phyloP scores from a whole-genome alignment of 768 basidiomycete genomes.

The Hypholoma fasciculare region DNA sequence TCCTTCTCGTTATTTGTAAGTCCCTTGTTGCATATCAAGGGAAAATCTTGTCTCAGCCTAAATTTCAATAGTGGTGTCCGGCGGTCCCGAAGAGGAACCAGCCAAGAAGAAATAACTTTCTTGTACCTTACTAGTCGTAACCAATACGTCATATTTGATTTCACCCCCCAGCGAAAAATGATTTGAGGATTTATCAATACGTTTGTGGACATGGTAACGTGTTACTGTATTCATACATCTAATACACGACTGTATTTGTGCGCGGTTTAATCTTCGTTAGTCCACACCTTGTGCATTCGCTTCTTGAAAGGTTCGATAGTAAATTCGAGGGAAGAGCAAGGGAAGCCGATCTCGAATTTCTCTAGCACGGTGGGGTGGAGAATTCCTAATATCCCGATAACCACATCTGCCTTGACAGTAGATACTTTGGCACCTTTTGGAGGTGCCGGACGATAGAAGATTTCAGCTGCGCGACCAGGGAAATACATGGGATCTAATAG shows the following conservation, averaged over 20 bases:
- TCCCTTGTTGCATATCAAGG: conserved; percentile 12
- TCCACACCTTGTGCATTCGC: conserved; percentile 57
- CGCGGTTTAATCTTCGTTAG: conserved; percentile 43
- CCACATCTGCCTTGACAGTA: conserved; percentile 55
- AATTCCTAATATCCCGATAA: conserved; percentile 90
- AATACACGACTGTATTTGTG: not conserved
- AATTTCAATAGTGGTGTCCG: conserved; percentile 28
- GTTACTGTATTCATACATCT: conserved; percentile 1
- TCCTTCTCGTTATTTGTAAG: conserved; percentile 61
- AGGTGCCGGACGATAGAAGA: conserved; percentile 75
- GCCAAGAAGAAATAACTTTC: conserved; percentile 21
- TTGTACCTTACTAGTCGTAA: too few species aligned
- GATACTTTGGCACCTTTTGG: conserved; percentile 30
- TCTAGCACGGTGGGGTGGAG: conserved; percentile 89
- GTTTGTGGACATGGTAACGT: conserved; percentile 20
- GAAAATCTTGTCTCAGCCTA: not conserved
- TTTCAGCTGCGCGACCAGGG: conserved; percentile 90
- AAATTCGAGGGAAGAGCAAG: conserved; percentile 95
- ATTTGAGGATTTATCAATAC: not conserved
- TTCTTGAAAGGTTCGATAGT: conserved; percentile 94
- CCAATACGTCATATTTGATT: too few species aligned
- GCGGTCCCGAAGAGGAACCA: conserved; percentile 41
- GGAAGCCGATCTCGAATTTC: conserved; percentile 93
- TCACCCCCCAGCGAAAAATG: not conserved
- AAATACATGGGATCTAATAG: conserved; percentile 87